phyloP scores from a whole-genome alignment of 2,329 filamentous ascomycete species.

The Claviceps monticola region DNA sequence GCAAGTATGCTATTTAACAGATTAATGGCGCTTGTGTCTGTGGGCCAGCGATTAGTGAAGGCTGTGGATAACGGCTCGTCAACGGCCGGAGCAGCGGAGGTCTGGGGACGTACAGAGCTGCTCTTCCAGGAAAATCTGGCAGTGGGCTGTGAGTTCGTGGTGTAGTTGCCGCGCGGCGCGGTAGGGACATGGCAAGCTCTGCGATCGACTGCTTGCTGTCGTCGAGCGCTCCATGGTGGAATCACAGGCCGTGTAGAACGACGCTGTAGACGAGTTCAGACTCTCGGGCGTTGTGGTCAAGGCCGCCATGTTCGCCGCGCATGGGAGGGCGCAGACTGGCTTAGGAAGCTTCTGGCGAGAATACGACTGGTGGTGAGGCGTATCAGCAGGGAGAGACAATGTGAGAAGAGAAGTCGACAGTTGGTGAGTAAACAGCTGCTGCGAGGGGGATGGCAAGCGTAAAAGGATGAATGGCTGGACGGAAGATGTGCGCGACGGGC shows the following conservation, averaged over 20 bases:
- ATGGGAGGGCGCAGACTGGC: neutral
- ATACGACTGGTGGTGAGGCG: too few species aligned
- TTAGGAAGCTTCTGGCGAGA: neutral
- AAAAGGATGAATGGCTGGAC: too few species aligned
- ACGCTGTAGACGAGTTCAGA: slow-evolving; percentile 17
- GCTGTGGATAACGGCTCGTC: too few species aligned
- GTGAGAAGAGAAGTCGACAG: too few species aligned
- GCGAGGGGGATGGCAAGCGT: too few species aligned
- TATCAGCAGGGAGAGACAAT: too few species aligned
- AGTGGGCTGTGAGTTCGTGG: slow-evolving; percentile 50
- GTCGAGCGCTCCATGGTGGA: slow-evolving; percentile 18
- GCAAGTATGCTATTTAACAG: slow-evolving; percentile 52
- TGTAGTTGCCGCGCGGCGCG: slow-evolving; percentile 42
- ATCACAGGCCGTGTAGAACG: slow-evolving; percentile 22
- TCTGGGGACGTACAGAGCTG: slow-evolving; percentile 42
- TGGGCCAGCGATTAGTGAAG: too few species aligned
- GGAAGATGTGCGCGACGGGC: too few species aligned
- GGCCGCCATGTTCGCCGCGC: slow-evolving; percentile 4
- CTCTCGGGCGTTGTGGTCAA: slow-evolving; percentile 9
- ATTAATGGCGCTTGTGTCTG: slow-evolving; percentile 35
- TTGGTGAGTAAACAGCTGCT: too few species aligned
- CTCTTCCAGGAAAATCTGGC: slow-evolving; percentile 63
- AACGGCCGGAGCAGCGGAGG: neutral
- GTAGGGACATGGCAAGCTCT: slow-evolving; percentile 26
- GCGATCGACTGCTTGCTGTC: slow-evolving; percentile 22